Conservation (phyloP, 257 asterid species). For the Linaria vulgaris region DNA sequence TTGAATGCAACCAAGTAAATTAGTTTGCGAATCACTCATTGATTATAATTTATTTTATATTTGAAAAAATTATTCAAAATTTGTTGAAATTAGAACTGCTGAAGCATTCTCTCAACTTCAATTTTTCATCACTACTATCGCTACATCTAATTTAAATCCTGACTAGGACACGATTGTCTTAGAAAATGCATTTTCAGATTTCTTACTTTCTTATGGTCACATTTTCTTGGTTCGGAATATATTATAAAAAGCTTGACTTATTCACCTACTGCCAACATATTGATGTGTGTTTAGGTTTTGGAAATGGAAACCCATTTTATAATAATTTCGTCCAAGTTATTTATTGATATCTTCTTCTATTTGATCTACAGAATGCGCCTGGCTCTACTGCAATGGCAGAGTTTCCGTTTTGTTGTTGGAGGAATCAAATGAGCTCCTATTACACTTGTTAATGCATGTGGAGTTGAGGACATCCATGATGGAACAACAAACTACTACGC, state of each 20-base stretch:
- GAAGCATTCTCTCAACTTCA: conserved; percentile 9
- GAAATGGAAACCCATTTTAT: conserved; percentile 7
- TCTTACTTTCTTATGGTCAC: background rate
- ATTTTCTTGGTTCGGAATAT: conserved; percentile 19
- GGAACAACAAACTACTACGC: conserved; percentile 98
- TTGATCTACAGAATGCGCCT: conserved; percentile 80
- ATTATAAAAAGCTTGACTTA: conserved; percentile 3
- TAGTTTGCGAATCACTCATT: conserved; percentile 13
- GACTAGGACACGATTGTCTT: conserved; percentile 10
- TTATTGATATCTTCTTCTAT: conserved; percentile 15
- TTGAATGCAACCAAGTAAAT: conserved; percentile 2
- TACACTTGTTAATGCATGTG: conserved; percentile 97
- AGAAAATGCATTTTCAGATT: conserved; percentile 11
- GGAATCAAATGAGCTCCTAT: conserved; percentile 94
- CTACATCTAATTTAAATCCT: background rate
- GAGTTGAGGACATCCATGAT: conserved; percentile 98
- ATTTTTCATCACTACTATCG: background rate
- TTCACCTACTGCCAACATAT: conserved; percentile 18
- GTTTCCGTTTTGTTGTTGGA: conserved; percentile 94
- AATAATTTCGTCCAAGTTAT: conserved; percentile 10
- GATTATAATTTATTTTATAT: background rate
- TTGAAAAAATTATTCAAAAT: background rate
- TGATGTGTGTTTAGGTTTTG: background rate
- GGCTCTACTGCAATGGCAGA: conserved; percentile 98
- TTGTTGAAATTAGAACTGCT: background rate